These are phyloP conservation scores for Trifolium dubium DNA, from an alignment of 306 rosid species.

Conservation along the genomic window DNA sequence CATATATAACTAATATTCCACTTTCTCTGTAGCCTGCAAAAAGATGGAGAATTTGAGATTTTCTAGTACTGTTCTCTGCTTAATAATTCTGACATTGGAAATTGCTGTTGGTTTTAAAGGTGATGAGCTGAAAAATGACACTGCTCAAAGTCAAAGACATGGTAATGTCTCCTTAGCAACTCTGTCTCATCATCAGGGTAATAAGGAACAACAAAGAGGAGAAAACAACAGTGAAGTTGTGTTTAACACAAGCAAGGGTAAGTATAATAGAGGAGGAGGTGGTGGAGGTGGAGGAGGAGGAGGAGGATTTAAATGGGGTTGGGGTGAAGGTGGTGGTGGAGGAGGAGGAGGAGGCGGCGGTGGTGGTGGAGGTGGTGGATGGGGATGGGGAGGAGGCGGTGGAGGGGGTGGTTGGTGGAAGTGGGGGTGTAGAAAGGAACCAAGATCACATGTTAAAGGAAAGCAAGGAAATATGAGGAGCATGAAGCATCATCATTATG, in stretches of 20 bases:
- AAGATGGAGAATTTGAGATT: conserved; percentile 43
- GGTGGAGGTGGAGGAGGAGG: conserved; percentile 35
- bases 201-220: conserved; percentile 32
- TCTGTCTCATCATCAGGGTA: conserved; percentile 20
- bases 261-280: conserved; percentile 39
- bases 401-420: conserved; percentile 85
- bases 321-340: conserved; percentile 41
- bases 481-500: conserved; percentile 11
- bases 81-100: conserved; percentile 45
- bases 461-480: conserved; percentile 34
- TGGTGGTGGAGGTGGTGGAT: background rate
- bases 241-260: conserved; percentile 44
- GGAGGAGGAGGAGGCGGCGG: background rate
- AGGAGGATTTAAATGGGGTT: conserved; percentile 39
- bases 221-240: conserved; percentile 46
- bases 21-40: background rate
- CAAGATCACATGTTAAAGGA: conserved; percentile 41
- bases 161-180: conserved; percentile 38
- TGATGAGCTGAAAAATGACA: conserved; percentile 40
- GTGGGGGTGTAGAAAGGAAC: conserved; percentile 74
- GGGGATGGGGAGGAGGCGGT: conserved; percentile 73
- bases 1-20: conserved; percentile 28
- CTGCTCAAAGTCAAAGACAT: conserved; percentile 35
- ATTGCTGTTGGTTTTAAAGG: conserved; percentile 41
- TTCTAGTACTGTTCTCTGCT: conserved; percentile 31